phyloP scores from a whole-genome alignment of 345 rosid species.

The Murraya koenigii region DNA sequence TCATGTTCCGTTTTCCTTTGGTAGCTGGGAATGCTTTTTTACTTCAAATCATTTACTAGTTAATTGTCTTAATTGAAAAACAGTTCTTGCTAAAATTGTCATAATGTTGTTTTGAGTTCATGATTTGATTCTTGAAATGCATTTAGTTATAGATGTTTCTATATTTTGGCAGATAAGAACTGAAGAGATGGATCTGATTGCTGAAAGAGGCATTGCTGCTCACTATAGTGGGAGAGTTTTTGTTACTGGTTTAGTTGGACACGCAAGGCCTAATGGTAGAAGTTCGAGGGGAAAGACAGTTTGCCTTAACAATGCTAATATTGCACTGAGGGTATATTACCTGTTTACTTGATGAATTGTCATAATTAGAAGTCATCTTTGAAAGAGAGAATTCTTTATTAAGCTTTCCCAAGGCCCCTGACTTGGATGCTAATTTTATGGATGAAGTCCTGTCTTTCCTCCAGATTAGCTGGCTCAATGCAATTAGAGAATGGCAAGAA shows the following conservation, averaged over 20 bases:
- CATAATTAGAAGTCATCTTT: slow-evolving; percentile 14
- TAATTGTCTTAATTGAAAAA: background rate
- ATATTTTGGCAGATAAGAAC: slow-evolving; percentile 73
- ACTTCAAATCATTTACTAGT: background rate
- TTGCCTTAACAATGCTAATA: slow-evolving; percentile 86
- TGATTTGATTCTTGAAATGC: background rate
- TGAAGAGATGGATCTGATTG: slow-evolving; percentile 96
- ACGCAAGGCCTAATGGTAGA: slow-evolving; percentile 58
- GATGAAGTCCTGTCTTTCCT: slow-evolving; percentile 29
- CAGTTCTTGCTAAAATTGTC: background rate
- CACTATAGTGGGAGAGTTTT: slow-evolving; percentile 89
- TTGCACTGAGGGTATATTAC: slow-evolving; percentile 83
- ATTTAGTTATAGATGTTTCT: background rate
- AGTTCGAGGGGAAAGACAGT: slow-evolving; percentile 72
- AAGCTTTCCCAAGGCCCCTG: slow-evolving; percentile 14
- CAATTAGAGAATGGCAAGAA: slow-evolving; percentile 99
- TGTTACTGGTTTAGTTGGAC: slow-evolving; percentile 74
- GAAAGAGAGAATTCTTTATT: slow-evolving; percentile 9
- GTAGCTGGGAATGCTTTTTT: background rate
- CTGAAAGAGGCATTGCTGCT: slow-evolving; percentile 97
- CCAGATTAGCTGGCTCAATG: slow-evolving; percentile 96
- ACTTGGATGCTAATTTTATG: slow-evolving; percentile 30
- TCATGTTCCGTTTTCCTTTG: slow-evolving; percentile 2
- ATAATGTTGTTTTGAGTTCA: background rate
- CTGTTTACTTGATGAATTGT: slow-evolving; percentile 18